A percentile compares a stretch with the other conserved stretches of the same genome.
Conservation (phyloP, 306 rosid species). For the Comarum palustre region DNA sequence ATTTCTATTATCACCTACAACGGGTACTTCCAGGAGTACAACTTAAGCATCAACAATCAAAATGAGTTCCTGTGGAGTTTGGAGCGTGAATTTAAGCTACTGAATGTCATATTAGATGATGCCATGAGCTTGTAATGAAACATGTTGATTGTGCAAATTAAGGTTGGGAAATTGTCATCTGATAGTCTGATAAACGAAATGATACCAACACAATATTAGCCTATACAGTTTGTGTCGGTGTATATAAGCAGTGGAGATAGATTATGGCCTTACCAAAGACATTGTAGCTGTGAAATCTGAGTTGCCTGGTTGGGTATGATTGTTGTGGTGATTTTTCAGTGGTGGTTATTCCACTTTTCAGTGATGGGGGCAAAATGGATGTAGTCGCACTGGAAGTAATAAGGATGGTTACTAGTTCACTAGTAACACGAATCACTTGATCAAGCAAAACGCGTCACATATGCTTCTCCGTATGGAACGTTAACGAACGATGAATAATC, state of each 20-base stretch:
- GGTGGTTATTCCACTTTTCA: too few relatives aligned
- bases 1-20: constrained; percentile 59
- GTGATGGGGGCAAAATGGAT: neutral
- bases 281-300: neutral
- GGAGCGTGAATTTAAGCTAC: constrained; percentile 67
- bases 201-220: neutral
- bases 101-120: constrained; percentile 40
- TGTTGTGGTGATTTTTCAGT: too few relatives aligned
- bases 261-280: neutral
- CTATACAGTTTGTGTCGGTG: neutral
- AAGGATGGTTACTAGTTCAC: neutral
- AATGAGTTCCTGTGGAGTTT: constrained; percentile 62
- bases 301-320: neutral
- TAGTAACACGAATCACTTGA: neutral
- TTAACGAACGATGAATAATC: neutral
- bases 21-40: constrained; percentile 79
- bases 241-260: neutral
- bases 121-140: constrained; percentile 33
- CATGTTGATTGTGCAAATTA: neutral
- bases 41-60: constrained; percentile 48
- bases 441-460: neutral
- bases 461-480: neutral
- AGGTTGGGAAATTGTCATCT: neutral
- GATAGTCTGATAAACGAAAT: neutral
- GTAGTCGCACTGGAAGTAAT: too few relatives aligned